phyloP scores from a whole-genome alignment of 768 basidiomycete species.

The Termitomyces sp. region DNA sequence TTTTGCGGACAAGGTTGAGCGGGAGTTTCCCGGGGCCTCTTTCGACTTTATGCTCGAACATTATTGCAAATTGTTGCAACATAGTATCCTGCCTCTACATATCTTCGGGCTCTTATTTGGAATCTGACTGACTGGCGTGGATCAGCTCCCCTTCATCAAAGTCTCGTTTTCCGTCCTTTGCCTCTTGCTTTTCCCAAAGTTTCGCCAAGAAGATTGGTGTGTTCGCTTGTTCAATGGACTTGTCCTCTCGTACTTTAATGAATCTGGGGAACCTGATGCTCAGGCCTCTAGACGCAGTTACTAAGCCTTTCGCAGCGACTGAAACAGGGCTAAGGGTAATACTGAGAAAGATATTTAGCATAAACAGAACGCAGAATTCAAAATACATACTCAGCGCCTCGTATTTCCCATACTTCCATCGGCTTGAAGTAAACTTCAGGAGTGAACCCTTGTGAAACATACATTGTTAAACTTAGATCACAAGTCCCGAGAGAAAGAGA shows the following conservation, averaged over 20 bases:
- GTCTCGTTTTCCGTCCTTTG: conserved; percentile 20
- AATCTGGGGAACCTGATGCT: conserved; percentile 89
- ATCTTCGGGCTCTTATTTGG: conserved; percentile 11
- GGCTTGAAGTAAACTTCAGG: conserved; percentile 70
- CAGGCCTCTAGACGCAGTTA: conserved; percentile 53
- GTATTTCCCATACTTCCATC: conserved; percentile 85
- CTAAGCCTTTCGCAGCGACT: conserved; percentile 62
- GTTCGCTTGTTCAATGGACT: conserved; percentile 65
- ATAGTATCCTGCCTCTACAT: neutral
- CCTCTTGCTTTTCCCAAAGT: conserved; percentile 63
- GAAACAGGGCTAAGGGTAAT: conserved; percentile 86
- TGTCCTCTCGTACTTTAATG: conserved; percentile 68
- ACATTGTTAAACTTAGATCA: neutral
- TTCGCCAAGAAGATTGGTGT: conserved; percentile 62
- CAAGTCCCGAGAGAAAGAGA: neutral
- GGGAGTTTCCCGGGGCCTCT: too few species aligned
- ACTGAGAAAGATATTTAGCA: conserved; percentile 26
- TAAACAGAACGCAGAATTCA: neutral
- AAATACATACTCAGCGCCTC: conserved; percentile 58
- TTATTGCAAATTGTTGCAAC: neutral
- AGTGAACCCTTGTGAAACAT: conserved; percentile 37
- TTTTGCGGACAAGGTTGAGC: too few species aligned
- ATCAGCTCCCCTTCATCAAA: conserved; percentile 53
- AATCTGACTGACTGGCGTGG: conserved; percentile 35
- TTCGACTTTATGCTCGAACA: too few species aligned